Conservation (phyloP, 1,139 yeast genomes). For the Tardiomyces blankii region DNA sequence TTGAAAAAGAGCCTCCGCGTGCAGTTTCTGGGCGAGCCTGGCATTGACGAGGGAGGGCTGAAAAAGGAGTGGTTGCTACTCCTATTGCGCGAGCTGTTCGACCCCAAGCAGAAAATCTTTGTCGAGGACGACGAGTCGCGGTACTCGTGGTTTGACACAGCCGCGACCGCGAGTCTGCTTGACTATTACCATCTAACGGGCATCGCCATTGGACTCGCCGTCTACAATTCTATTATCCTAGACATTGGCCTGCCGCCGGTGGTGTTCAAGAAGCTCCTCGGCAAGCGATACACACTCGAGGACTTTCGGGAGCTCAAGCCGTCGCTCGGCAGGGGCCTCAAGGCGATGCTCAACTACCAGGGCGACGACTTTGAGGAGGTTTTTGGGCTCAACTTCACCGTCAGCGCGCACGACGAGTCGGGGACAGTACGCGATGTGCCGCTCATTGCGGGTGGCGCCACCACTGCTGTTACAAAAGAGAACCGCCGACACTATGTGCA, state of each 20-base stretch:
- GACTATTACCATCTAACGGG: conserved; percentile 70
- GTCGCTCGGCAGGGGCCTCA: conserved; percentile 45
- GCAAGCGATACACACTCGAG: conserved; percentile 40
- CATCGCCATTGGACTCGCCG: conserved; percentile 77
- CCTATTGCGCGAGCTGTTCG: conserved; percentile 57
- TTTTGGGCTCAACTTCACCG: conserved; percentile 40
- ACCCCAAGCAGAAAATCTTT: conserved; percentile 37
- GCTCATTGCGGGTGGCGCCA: conserved; percentile 47
- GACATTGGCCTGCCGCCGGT: conserved; percentile 70
- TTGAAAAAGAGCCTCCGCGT: conserved; percentile 66
- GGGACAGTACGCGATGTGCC: conserved; percentile 25
- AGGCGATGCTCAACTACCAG: conserved; percentile 39
- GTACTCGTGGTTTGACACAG: conserved; percentile 59
- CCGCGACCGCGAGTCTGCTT: conserved; percentile 16
- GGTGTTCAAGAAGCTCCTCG: conserved; percentile 62
- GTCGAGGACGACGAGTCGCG: conserved; percentile 56
- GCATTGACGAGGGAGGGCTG: conserved; percentile 91
- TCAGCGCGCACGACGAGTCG: conserved; percentile 16
- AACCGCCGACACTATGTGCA: conserved; percentile 55
- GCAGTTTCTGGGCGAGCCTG: conserved; percentile 79
- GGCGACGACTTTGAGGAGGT: conserved; percentile 36
- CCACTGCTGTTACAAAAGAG: conserved; percentile 38
- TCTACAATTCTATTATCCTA: conserved; percentile 78
- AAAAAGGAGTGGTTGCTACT: conserved; percentile 87
- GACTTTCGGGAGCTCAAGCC: conserved; percentile 68